Evolutionary conservation across 768 basidiomycete genomes (phyloP).

Genomic region (Strobilomyces echinocephalus): DNA sequence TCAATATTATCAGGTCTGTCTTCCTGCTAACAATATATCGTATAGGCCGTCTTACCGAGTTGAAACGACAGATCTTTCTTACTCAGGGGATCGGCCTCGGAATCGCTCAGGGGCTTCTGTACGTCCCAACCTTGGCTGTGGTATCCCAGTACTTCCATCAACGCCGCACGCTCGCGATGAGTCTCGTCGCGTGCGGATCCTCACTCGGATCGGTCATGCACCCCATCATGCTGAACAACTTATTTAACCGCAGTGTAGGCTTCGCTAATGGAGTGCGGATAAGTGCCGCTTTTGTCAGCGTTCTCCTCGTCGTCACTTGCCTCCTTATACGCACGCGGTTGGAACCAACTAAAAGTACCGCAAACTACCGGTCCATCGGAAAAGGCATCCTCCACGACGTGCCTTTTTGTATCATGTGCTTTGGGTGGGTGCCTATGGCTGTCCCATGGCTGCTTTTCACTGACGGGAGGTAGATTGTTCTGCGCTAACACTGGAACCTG

Average conservation of each 20-base stretch:
- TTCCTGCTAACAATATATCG: neutral
- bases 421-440: slow-evolving; percentile 16
- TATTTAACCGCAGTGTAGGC: slow-evolving; percentile 17
- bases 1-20: slow-evolving; percentile 40
- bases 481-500: slow-evolving; percentile 38
- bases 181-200: slow-evolving; percentile 38
- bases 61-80: slow-evolving; percentile 39
- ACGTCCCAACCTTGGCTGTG: slow-evolving; percentile 41
- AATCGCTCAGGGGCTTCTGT: slow-evolving; percentile 43
- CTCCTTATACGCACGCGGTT: slow-evolving; percentile 38
- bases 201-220: slow-evolving; percentile 25
- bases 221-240: slow-evolving; percentile 31
- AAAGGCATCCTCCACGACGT: slow-evolving; percentile 15
- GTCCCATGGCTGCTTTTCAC: neutral
- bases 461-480: slow-evolving; percentile 6
- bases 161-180: slow-evolving; percentile 41
- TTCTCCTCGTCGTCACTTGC: slow-evolving; percentile 32
- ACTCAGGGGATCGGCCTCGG: slow-evolving; percentile 46
- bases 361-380: slow-evolving; percentile 14
- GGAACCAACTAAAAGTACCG: slow-evolving; percentile 23
- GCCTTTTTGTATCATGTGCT: slow-evolving; percentile 17
- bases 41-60: neutral
- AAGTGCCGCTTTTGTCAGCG: slow-evolving; percentile 40
- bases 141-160: slow-evolving; percentile 42
- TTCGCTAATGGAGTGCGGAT: slow-evolving; percentile 48